Percentiles rank a stretch among this genome's conserved stretches.
Conservation (phyloP, 768 basidiomycete genomes). For the Russula virescens region DNA sequence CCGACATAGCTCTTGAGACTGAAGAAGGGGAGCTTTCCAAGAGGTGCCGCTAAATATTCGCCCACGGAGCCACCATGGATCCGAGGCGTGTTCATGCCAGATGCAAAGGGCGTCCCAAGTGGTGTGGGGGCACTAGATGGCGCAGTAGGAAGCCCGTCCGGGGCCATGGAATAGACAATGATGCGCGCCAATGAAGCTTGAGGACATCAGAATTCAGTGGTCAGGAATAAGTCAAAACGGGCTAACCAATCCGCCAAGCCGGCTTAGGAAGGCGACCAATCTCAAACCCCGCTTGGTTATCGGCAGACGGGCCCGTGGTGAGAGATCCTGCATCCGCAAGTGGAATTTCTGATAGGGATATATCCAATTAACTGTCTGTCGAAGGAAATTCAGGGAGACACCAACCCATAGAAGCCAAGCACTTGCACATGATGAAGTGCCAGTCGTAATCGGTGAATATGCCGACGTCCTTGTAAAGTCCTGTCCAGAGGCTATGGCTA, state of each 20-base stretch:
- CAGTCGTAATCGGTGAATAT: constrained; percentile 81
- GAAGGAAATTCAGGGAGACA: constrained; percentile 1
- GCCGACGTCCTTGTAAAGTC: constrained; percentile 57
- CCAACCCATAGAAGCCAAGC: constrained; percentile 76
- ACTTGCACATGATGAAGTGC: constrained; percentile 84
- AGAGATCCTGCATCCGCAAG: constrained; percentile 69
- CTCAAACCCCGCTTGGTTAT: constrained; percentile 68
- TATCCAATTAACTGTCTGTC: constrained; percentile 5
- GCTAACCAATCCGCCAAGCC: constrained; percentile 66
- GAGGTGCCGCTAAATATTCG: constrained; percentile 55
- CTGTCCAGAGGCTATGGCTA: constrained; percentile 44
- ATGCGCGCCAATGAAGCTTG: constrained; percentile 75
- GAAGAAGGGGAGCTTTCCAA: constrained; percentile 43
- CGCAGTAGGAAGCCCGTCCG: constrained; percentile 51
- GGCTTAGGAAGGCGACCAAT: constrained; percentile 66
- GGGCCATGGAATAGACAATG: constrained; percentile 84
- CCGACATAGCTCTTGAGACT: constrained; percentile 57
- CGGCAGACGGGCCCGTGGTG: constrained; percentile 70
- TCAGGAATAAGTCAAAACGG: constrained; percentile 18
- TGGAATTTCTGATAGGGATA: constrained; percentile 50
- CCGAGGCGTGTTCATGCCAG: constrained; percentile 54
- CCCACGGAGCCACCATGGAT: constrained; percentile 42
- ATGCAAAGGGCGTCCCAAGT: constrained; percentile 60
- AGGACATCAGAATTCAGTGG: constrained; percentile 11
- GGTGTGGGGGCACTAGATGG: constrained; percentile 68